Conservation (phyloP, 371 early-diverging fungal genomes). For the Apophysomyces trapeziformis region DNA sequence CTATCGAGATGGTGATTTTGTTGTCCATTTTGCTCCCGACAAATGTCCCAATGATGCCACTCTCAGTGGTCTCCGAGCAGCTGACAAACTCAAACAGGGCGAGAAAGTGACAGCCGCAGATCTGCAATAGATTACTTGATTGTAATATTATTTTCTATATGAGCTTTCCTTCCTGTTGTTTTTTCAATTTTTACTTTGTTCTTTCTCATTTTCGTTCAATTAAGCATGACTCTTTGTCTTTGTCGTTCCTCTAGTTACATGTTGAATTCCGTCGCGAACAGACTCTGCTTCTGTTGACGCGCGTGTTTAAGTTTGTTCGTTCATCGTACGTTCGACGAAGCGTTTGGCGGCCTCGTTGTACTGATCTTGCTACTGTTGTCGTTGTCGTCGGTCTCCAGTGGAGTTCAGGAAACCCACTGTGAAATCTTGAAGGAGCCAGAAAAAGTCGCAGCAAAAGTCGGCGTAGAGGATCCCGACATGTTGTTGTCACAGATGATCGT, state of each 20-base stretch:
- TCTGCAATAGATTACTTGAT: neutral
- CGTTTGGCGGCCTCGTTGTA: neutral
- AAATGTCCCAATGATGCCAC: slow-evolving; percentile 56
- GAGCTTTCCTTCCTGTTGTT: neutral
- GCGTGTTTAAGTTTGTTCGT: neutral
- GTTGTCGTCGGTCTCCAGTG: neutral
- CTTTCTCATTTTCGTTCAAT: neutral
- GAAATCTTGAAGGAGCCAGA: neutral
- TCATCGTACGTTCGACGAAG: neutral
- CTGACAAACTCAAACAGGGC: slow-evolving; percentile 27
- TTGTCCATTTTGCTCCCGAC: slow-evolving; percentile 60
- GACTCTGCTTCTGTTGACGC: neutral
- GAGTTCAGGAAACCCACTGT: too few relatives aligned
- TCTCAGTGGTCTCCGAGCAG: slow-evolving; percentile 40
- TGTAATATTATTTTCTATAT: neutral
- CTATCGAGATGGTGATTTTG: slow-evolving; percentile 50
- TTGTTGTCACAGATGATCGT: too few relatives aligned
- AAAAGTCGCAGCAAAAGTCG: neutral
- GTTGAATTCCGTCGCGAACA: too few relatives aligned
- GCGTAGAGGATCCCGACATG: too few relatives aligned
- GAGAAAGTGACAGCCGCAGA: slow-evolving; percentile 16
- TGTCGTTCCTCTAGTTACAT: neutral
- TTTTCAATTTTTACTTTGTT: too few relatives aligned
- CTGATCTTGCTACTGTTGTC: neutral
- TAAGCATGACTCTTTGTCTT: neutral